These are phyloP conservation scores for Suillus sp. DNA, from an alignment of 768 basidiomycete genomes.

Conservation along the genomic window DNA sequence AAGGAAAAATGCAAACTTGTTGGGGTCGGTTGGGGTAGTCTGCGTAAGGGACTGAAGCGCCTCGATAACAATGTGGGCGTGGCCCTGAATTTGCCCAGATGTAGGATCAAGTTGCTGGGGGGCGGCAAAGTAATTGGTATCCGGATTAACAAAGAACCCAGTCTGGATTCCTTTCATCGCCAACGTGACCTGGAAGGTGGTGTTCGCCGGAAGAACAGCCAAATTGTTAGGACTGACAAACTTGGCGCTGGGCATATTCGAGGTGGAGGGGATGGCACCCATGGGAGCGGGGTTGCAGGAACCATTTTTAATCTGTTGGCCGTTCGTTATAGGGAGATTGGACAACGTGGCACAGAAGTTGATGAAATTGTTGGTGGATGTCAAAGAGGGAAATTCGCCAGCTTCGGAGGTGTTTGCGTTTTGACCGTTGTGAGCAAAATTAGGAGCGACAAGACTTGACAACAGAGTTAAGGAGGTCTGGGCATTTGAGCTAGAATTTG, in stretches of 20 bases:
- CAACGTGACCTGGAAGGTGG: conserved; percentile 55
- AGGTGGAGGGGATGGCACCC: conserved; percentile 54
- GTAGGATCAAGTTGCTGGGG: conserved; percentile 51
- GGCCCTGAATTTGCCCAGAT: conserved; percentile 57
- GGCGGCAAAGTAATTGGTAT: conserved; percentile 53
- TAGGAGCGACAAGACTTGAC: conserved; percentile 51
- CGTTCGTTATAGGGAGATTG: conserved; percentile 59
- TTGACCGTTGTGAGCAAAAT: conserved; percentile 58
- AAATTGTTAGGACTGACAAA: conserved; percentile 51
- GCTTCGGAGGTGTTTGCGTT: conserved; percentile 27
- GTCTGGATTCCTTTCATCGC: conserved; percentile 46
- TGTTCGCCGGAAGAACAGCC: conserved; percentile 43
- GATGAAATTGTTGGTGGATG: conserved; percentile 75
- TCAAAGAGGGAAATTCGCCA: conserved; percentile 58
- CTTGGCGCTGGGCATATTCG: conserved; percentile 56
- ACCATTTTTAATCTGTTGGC: conserved; percentile 50
- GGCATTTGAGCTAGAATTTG: conserved; percentile 21
- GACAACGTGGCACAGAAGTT: conserved; percentile 58
- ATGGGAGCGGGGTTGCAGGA: conserved; percentile 66
- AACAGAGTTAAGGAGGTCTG: conserved; percentile 41
- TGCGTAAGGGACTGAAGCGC: conserved; percentile 47
- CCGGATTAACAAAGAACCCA: conserved; percentile 61
- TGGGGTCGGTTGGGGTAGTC: conserved; percentile 51
- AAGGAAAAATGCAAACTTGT: conserved; percentile 60
- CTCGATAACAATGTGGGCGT: conserved; percentile 66